Evolutionary conservation across 345 rosid species (phyloP), one percentile per base, ranked within the genome.

Genomic region (Lumnitzera racemosa): DNA sequence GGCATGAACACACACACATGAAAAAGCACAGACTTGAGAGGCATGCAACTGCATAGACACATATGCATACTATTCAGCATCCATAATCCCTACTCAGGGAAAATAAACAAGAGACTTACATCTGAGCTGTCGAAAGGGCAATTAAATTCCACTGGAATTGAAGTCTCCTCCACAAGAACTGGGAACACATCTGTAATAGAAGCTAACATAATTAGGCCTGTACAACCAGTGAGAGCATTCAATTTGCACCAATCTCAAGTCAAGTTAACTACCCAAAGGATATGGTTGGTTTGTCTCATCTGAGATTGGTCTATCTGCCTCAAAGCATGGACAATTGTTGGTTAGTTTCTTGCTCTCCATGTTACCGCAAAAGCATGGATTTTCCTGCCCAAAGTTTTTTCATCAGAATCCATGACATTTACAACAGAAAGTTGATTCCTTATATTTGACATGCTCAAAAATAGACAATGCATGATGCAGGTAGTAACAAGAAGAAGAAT

Each of bases 141-240:
- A 61, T 85, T 75, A 24, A 83, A 77, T 66, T 61, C 72, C 46
- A 61, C 60, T 7, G 89, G 78, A 61, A 59, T 70, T 10, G 88
- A 55, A 66, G 70, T 62, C 24, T 85, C 89, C 48, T 85, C 81
- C 15, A 75, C 59, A 51, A 81, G 69, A 41, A 83, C 68, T 29
- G 96, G 90, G 62, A 78, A 69, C 53, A 81, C 78, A 78, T 82
- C 96, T 88, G 77, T 68, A 61, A 57, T 17, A 11, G 24, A 62
- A 71, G 41, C 17, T 55, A 14, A 61, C 16, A 47, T 55, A 47
- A 70, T 56, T 55, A 36, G 43, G 43, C 43, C 11, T 36, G 11
- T 5, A n/a, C 17, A 66, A 53, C 49, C 47, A 51, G 51, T 27
- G 58, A 14, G 20, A 56, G 41, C 6, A 53, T 36, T 36, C 43